These are phyloP conservation scores for Ilyonectria sp. DNA, from an alignment of 2,329 filamentous ascomycete genomes.

Conservation along the genomic window DNA sequence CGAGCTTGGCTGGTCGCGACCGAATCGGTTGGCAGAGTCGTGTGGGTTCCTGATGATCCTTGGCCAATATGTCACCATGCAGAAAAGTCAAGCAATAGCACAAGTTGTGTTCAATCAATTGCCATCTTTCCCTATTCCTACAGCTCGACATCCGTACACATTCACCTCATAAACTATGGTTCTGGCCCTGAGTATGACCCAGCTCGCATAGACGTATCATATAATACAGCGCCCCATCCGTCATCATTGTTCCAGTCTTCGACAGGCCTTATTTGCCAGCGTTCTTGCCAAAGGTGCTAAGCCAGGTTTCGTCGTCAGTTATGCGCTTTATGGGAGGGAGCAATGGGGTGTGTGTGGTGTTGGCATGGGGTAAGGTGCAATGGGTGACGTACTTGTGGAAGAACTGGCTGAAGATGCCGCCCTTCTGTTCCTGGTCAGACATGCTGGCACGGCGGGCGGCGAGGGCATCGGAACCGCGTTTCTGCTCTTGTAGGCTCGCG, in stretches of 20 bases:
- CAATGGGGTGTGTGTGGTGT: not conserved
- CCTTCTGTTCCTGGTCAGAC: slow-evolving; percentile 65
- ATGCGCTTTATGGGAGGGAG: not conserved
- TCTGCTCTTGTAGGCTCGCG: slow-evolving; percentile 66
- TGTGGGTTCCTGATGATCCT: slow-evolving; percentile 32
- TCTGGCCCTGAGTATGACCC: slow-evolving; percentile 13
- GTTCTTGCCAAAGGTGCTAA: slow-evolving; percentile 54
- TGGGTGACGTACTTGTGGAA: slow-evolving; percentile 67
- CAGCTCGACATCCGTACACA: slow-evolving; percentile 20
- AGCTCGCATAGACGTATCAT: not conserved
- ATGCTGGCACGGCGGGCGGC: slow-evolving; percentile 68
- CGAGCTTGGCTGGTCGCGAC: not conserved
- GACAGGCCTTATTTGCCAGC: slow-evolving; percentile 45
- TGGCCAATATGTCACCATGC: not conserved
- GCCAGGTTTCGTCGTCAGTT: slow-evolving; percentile 2
- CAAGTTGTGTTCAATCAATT: slow-evolving; percentile 26
- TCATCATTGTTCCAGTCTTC: slow-evolving; percentile 25
- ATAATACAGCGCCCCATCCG: slow-evolving; percentile 18
- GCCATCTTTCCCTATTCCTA: slow-evolving; percentile 30
- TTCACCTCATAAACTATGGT: slow-evolving; percentile 21
- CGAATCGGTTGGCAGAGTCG: slow-evolving; percentile 13
- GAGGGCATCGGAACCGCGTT: slow-evolving; percentile 62
- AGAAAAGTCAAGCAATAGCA: not conserved
- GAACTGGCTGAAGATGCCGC: slow-evolving; percentile 68
- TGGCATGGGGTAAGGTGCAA: not conserved